A percentile compares a stretch with the other conserved stretches of the same genome.
These are phyloP conservation scores for Xylona heveae DNA, from an alignment of 495 filamentous ascomycete species.

Conservation along the genomic window DNA sequence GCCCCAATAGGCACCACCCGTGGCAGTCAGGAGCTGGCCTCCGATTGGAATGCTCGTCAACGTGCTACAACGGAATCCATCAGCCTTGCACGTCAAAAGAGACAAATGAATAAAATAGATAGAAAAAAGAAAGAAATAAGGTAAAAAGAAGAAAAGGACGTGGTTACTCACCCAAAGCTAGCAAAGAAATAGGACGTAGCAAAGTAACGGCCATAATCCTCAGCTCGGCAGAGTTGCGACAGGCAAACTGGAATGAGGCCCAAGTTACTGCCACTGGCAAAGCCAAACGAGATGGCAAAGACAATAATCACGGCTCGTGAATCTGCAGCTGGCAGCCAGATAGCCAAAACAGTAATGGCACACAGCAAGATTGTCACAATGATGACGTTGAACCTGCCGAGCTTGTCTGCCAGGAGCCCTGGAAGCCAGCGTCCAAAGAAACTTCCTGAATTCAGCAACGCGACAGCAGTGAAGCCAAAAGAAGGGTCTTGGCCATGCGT, in stretches of 20 bases:
- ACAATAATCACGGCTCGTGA: slow-evolving; percentile 40
- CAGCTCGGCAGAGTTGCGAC: slow-evolving; percentile 71
- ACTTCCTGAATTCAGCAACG: slow-evolving; percentile 30
- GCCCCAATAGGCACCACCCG: slow-evolving; percentile 34
- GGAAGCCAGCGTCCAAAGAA: slow-evolving; percentile 35
- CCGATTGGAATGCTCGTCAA: slow-evolving; percentile 79
- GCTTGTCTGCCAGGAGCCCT: slow-evolving; percentile 29
- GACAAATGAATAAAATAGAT: too few species aligned
- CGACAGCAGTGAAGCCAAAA: slow-evolving; percentile 21
- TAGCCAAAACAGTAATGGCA: slow-evolving; percentile 39
- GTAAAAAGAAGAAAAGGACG: too few species aligned
- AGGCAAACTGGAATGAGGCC: slow-evolving; percentile 74
- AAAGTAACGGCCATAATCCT: slow-evolving; percentile 68
- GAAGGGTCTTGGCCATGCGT: slow-evolving; percentile 21
- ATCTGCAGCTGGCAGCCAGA: slow-evolving; percentile 57
- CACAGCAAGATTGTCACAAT: slow-evolving; percentile 39
- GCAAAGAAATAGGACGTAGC: slow-evolving; percentile 83
- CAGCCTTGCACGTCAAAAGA: too few species aligned
- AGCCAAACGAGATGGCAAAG: slow-evolving; percentile 65
- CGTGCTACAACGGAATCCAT: slow-evolving; percentile 20
- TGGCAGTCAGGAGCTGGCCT: slow-evolving; percentile 41
- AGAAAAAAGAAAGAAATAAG: too few species aligned
- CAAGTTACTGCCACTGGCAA: slow-evolving; percentile 69
- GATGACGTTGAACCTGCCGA: slow-evolving; percentile 31
- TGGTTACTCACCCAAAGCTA: slow-evolving; percentile 57